phyloP scores from a whole-genome alignment of 768 basidiomycete genomes.

The Calocybe gangraenosa region DNA sequence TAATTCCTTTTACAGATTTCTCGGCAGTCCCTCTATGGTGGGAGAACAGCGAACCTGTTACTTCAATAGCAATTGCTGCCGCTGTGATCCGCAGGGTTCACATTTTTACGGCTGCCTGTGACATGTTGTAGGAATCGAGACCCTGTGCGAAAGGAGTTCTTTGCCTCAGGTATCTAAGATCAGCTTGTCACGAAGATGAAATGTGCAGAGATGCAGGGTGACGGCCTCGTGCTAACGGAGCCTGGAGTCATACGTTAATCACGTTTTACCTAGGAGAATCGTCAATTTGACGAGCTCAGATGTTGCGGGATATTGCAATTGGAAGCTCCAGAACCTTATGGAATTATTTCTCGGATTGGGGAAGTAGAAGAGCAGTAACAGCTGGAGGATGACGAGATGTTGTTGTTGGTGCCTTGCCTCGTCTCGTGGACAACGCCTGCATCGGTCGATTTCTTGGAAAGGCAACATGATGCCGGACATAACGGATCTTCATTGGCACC shows the following conservation, averaged over 20 bases:
- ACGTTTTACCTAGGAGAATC: background rate
- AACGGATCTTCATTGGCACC: conserved; percentile 6
- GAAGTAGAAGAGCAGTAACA: no score
- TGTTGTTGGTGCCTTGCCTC: background rate
- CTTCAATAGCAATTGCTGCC: background rate
- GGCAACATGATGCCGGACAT: conserved; percentile 13
- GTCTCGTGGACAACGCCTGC: background rate
- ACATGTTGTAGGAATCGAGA: background rate
- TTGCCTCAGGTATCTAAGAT: background rate
- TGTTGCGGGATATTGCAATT: no score
- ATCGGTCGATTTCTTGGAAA: background rate
- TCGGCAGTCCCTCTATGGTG: background rate
- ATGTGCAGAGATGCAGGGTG: background rate
- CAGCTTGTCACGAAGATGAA: background rate
- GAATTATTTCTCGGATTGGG: no score
- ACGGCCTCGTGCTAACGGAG: background rate
- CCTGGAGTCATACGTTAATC: no score
- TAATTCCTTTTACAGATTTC: background rate
- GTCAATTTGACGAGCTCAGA: no score
- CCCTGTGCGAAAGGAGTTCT: background rate
- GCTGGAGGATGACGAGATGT: no score
- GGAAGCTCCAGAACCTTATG: no score
- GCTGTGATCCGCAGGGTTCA: background rate
- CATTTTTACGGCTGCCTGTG: background rate
- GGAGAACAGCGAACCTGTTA: background rate